These are phyloP conservation scores for Podila verticillata DNA, from an alignment of 192 early-diverging fungal species.

Conservation along the genomic window DNA sequence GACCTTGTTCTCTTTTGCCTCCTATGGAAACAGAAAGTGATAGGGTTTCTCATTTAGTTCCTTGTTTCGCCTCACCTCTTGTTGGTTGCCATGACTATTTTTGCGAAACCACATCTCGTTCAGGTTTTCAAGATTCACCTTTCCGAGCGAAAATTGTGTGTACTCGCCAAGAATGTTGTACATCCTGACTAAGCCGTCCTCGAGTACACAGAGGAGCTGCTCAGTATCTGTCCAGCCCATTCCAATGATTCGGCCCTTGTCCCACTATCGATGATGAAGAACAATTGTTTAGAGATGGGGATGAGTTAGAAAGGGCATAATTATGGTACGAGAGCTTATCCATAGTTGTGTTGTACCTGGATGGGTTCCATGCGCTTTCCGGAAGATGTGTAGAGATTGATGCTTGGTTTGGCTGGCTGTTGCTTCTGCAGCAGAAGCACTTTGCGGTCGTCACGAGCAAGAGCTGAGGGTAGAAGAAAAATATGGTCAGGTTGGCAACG, in stretches of 20 bases:
- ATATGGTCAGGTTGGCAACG: not conserved
- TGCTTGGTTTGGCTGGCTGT: conserved; percentile 77
- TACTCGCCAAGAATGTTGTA: conserved; percentile 86
- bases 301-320: not conserved
- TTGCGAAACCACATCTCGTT: not conserved
- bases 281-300: not conserved
- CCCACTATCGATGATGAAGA: conserved; percentile 67
- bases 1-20: conserved; percentile 83
- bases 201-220: conserved; percentile 86
- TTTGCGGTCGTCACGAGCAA: conserved; percentile 92
- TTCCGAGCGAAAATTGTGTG: conserved; percentile 81
- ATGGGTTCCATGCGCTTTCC: conserved; percentile 89
- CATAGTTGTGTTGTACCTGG: conserved; percentile 59
- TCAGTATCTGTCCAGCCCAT: conserved; percentile 94
- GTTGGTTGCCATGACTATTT: too few relatives aligned
- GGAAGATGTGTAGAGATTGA: conserved; percentile 87
- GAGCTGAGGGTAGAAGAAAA: conserved; percentile 61
- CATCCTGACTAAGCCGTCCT: conserved; percentile 84
- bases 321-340: not conserved
- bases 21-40: conserved; percentile 51
- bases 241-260: conserved; percentile 86
- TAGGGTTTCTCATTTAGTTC: too few relatives aligned
- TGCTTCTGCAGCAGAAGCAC: conserved; percentile 79
- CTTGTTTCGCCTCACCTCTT: too few relatives aligned
- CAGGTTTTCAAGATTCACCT: conserved; percentile 54